Conservation (phyloP, 768 basidiomycete genomes). For the Pleurotus citrinopileatus region DNA sequence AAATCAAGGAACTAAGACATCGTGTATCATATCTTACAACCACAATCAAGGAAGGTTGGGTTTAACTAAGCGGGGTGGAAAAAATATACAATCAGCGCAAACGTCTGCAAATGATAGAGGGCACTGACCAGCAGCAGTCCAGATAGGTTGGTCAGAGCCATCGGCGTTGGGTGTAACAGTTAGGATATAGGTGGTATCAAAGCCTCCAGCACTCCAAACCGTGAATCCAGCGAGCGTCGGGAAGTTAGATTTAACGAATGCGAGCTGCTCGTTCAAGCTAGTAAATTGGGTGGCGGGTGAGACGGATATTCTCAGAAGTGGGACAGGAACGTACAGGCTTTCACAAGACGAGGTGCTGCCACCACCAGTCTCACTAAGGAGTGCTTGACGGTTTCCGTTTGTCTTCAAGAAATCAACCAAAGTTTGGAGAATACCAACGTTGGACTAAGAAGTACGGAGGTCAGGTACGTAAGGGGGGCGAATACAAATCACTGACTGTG, state of each 20-base stretch:
- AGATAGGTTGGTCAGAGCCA: slow-evolving; percentile 45
- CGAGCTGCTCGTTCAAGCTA: slow-evolving; percentile 40
- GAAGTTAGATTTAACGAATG: slow-evolving; percentile 41
- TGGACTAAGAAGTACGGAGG: slow-evolving; percentile 29
- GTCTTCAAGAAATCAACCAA: slow-evolving; percentile 39
- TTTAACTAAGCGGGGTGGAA: slow-evolving; percentile 13
- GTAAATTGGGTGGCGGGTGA: background rate
- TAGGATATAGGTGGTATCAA: slow-evolving; percentile 48
- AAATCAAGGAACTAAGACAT: too few relatives aligned
- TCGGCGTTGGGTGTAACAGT: slow-evolving; percentile 45
- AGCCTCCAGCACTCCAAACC: slow-evolving; percentile 52
- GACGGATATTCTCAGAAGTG: slow-evolving; percentile 5
- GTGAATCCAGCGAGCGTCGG: slow-evolving; percentile 47
- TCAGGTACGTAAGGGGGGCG: background rate
- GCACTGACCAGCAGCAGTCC: slow-evolving; percentile 37
- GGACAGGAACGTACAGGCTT: slow-evolving; percentile 27
- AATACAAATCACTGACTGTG: slow-evolving; percentile 19
- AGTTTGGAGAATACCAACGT: slow-evolving; percentile 38
- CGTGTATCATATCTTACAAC: too few relatives aligned
- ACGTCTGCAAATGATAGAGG: background rate
- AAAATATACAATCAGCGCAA: background rate
- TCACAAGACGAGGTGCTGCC: slow-evolving; percentile 48
- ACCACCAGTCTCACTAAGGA: slow-evolving; percentile 51
- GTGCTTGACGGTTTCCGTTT: slow-evolving; percentile 29
- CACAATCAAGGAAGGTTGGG: slow-evolving; percentile 25